phyloP scores from a whole-genome alignment of 805 yeast species.

The Kodamaea fukazawae region DNA sequence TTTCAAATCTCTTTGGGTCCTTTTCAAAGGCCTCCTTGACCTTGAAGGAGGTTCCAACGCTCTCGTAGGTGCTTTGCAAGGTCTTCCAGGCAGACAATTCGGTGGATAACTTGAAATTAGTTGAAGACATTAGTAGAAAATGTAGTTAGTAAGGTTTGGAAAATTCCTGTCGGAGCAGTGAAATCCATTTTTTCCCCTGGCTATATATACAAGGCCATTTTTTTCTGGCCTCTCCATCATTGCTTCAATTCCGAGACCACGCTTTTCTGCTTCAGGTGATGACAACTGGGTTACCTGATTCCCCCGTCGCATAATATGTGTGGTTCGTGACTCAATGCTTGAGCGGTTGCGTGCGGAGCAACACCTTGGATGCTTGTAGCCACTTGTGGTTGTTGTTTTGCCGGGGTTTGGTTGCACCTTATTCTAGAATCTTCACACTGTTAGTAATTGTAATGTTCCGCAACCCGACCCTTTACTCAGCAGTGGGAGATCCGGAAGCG shows the following conservation, averaged over 20 bases:
- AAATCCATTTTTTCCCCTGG: conserved; percentile 5
- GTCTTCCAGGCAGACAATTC: conserved; percentile 84
- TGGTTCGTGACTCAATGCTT: background rate
- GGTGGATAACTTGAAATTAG: conserved; percentile 52
- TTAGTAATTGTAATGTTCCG: no score
- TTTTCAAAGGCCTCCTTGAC: conserved; percentile 74
- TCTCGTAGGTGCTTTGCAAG: conserved; percentile 67
- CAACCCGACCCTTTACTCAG: no score
- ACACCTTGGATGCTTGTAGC: no score
- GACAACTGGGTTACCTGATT: background rate
- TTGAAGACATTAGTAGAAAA: conserved; percentile 1
- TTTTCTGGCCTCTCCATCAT: no score
- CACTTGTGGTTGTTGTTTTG: no score
- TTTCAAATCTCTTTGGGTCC: conserved; percentile 73
- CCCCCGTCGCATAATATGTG: background rate
- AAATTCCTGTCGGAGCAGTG: conserved; percentile 5
- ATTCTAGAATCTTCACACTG: no score
- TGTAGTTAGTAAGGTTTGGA: background rate
- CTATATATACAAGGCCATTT: no score
- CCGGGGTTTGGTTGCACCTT: no score
- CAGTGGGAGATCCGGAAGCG: no score
- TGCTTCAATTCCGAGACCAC: background rate
- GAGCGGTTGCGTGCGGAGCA: no score
- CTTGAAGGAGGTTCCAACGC: conserved; percentile 65
- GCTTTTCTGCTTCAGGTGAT: background rate